Conservation (phyloP, 176 grass and related monocot species). For the Avena eriantha region DNA sequence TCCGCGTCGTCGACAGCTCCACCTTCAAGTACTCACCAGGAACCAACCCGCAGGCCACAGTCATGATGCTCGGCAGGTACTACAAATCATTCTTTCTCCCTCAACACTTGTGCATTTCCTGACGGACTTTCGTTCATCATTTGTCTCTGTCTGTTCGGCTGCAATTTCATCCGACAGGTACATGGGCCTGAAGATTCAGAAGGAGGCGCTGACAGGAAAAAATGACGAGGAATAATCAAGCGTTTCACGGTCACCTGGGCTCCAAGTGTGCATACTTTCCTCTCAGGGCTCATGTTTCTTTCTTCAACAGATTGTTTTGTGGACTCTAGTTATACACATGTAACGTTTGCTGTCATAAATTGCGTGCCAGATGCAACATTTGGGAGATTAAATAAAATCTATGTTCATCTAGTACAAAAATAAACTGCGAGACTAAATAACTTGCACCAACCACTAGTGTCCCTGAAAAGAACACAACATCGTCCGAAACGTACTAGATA, state of each 20-base stretch:
- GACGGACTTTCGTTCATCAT: neutral
- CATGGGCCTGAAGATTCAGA: slow-evolving; percentile 49
- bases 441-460: too few relatives aligned
- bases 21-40: slow-evolving; percentile 76
- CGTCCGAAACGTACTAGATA: too few relatives aligned
- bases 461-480: too few relatives aligned
- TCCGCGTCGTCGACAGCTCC: slow-evolving; percentile 70
- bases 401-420: too few relatives aligned
- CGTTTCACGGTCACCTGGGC: neutral
- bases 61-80: slow-evolving; percentile 97
- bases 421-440: too few relatives aligned
- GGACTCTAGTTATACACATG: neutral
- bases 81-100: neutral
- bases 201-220: slow-evolving; percentile 36
- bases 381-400: neutral
- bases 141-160: neutral
- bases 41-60: slow-evolving; percentile 90
- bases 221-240: neutral
- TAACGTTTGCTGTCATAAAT: neutral
- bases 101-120: neutral
- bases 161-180: slow-evolving; percentile 38
- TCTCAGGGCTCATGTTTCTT: neutral
- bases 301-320: neutral
- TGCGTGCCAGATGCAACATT: neutral
- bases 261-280: neutral